These are phyloP conservation scores for Botrytis byssoidea DNA, from an alignment of 2,329 filamentous ascomycete genomes.

Conservation along the genomic window DNA sequence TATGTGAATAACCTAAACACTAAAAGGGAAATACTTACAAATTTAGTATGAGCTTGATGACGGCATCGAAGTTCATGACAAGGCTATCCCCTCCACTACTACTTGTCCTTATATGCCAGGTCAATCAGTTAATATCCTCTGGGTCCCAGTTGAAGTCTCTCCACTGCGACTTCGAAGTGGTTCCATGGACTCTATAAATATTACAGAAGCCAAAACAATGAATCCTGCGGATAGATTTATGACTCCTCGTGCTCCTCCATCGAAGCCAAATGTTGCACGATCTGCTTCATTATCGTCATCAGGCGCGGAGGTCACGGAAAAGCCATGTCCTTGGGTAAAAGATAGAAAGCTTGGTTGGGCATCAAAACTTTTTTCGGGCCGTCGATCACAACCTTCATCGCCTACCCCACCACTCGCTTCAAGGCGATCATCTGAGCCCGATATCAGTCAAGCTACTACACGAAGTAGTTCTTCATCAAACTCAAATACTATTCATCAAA, in stretches of 20 bases:
- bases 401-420: constrained; percentile 33
- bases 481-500: constrained; percentile 7
- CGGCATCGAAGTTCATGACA: constrained; percentile 73
- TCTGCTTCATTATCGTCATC: background rate
- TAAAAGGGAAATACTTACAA: constrained; percentile 32
- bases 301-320: background rate
- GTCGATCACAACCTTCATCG: constrained; percentile 35
- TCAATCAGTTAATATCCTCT: constrained; percentile 80
- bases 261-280: constrained; percentile 47
- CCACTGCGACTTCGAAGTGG: constrained; percentile 59
- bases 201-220: constrained; percentile 67
- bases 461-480: background rate
- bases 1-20: constrained; percentile 48
- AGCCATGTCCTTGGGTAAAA: constrained; percentile 11
- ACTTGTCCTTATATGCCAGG: constrained; percentile 84
- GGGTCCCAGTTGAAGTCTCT: constrained; percentile 69
- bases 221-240: constrained; percentile 74
- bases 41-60: constrained; percentile 80
- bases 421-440: constrained; percentile 12
- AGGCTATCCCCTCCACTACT: constrained; percentile 69
- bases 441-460: constrained; percentile 22
- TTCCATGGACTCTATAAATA: constrained; percentile 60
- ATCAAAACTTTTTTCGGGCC: constrained; percentile 11
- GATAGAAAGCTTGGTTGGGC: constrained; percentile 24
- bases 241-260: constrained; percentile 60